Evolutionary conservation across 202 grass and related monocot genomes (phyloP).

Genomic region (Zoysia matrella): DNA sequence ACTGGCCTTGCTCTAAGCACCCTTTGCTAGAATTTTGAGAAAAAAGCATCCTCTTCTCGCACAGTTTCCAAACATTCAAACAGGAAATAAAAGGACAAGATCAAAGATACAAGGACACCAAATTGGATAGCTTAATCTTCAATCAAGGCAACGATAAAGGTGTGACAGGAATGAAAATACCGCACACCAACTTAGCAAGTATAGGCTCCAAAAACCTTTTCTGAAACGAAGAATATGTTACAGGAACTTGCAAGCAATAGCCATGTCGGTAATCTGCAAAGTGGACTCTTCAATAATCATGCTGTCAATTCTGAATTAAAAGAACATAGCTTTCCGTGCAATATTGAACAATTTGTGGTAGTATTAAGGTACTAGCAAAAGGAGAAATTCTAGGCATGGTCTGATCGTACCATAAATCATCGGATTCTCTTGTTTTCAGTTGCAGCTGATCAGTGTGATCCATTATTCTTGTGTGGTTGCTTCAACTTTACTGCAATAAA

Average conservation of each 20-base stretch:
- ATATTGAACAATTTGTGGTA: background rate
- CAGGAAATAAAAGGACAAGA: constrained; percentile 13
- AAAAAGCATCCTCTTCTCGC: background rate
- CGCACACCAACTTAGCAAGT: background rate
- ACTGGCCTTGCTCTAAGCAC: constrained; percentile 35
- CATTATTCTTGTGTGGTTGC: constrained; percentile 30
- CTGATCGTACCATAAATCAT: background rate
- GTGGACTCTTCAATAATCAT: constrained; percentile 19
- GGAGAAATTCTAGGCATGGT: background rate
- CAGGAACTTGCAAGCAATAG: constrained; percentile 34
- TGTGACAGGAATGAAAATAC: constrained; percentile 3
- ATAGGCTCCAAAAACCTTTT: background rate
- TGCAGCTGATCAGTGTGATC: background rate
- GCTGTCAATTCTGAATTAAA: constrained; percentile 24
- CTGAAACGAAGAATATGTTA: background rate
- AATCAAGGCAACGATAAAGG: constrained; percentile 13
- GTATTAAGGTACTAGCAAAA: background rate
- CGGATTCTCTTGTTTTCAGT: constrained; percentile 1
- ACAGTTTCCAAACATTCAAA: background rate
- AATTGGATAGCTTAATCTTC: constrained; percentile 16
- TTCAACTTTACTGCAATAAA: constrained; percentile 16
- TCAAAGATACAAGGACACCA: constrained; percentile 28
- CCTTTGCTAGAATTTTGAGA: background rate
- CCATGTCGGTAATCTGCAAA: constrained; percentile 12
- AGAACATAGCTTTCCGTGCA: background rate